Evolutionary conservation across 2,329 filamentous ascomycete species (phyloP).

Genomic region (Colletotrichum melonis): DNA sequence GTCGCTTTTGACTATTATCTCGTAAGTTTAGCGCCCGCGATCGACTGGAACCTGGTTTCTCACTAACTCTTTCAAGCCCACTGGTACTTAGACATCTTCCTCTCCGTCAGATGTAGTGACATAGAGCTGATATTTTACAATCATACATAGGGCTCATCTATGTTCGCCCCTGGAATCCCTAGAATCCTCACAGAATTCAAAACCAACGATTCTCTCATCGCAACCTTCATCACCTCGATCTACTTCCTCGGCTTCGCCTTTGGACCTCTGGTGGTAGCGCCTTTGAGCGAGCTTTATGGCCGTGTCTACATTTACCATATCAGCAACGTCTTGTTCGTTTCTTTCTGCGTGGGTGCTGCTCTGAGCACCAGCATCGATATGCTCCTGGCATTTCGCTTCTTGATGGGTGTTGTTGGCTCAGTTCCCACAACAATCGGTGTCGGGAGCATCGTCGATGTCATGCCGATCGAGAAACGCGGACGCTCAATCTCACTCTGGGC

Average conservation of each 20-base stretch:
- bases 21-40: too few species aligned
- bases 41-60: too few species aligned
- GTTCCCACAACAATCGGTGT: constrained; percentile 64
- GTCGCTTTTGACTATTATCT: too few species aligned
- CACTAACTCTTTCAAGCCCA: too few species aligned
- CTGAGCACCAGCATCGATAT: constrained; percentile 58
- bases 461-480: constrained; percentile 44
- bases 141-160: constrained; percentile 48
- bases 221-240: constrained; percentile 71
- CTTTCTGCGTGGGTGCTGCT: constrained; percentile 58
- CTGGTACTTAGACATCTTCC: too few species aligned
- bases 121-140: too few species aligned
- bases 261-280: constrained; percentile 55
- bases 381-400: constrained; percentile 69
- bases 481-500: constrained; percentile 53
- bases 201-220: constrained; percentile 60
- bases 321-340: constrained; percentile 46
- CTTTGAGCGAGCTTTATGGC: constrained; percentile 54
- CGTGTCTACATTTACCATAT: constrained; percentile 50
- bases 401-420: constrained; percentile 71
- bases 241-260: constrained; percentile 50
- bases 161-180: constrained; percentile 76
- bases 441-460: constrained; percentile 18
- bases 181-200: constrained; percentile 72
- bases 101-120: too few species aligned